Percentiles rank a stretch among this genome's conserved stretches.
phyloP scores from a whole-genome alignment of 1,284 basidiomycete genomes.

The Bjerkandera adusta region DNA sequence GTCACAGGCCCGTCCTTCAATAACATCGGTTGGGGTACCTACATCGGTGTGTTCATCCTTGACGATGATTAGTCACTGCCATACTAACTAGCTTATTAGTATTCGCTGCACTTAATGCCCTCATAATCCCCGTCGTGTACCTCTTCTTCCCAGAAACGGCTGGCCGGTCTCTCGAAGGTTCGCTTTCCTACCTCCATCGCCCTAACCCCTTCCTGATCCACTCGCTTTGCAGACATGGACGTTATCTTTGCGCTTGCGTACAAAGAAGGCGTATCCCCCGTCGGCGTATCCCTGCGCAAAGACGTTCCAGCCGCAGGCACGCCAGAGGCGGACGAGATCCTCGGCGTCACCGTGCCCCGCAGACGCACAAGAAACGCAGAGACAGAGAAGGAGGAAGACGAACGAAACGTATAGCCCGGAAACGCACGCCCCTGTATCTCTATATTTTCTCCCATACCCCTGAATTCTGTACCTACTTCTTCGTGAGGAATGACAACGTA shows the following conservation, averaged over 20 bases:
- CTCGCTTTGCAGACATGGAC: conserved; percentile 56
- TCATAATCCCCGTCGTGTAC: conserved; percentile 60
- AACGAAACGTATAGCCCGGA: too few species aligned
- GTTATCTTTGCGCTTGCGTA: conserved; percentile 60
- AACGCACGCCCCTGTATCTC: too few species aligned
- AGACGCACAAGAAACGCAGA: too few species aligned
- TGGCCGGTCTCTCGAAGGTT: conserved; percentile 60
- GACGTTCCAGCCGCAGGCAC: conserved; percentile 54
- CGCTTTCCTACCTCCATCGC: too few species aligned
- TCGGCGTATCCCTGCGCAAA: conserved; percentile 52
- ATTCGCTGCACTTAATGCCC: conserved; percentile 58
- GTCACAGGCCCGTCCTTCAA: conserved; percentile 64
- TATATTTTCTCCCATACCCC: too few species aligned
- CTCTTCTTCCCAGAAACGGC: conserved; percentile 70
- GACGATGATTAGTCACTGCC: too few species aligned
- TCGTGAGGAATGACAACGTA: too few species aligned
- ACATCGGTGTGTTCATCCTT: conserved; percentile 58
- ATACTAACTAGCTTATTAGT: too few species aligned
- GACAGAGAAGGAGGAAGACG: too few species aligned
- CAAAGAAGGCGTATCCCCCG: conserved; percentile 54
- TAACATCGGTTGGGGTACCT: conserved; percentile 61
- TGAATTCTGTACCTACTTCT: too few species aligned
- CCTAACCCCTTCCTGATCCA: neutral
- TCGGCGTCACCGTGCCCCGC: conserved; percentile 35
- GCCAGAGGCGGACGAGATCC: conserved; percentile 50